Evolutionary conservation across 2,329 filamentous ascomycete species (phyloP), one percentile per base, ranked within the genome.

Genomic region (Davidsoniella virescens): DNA sequence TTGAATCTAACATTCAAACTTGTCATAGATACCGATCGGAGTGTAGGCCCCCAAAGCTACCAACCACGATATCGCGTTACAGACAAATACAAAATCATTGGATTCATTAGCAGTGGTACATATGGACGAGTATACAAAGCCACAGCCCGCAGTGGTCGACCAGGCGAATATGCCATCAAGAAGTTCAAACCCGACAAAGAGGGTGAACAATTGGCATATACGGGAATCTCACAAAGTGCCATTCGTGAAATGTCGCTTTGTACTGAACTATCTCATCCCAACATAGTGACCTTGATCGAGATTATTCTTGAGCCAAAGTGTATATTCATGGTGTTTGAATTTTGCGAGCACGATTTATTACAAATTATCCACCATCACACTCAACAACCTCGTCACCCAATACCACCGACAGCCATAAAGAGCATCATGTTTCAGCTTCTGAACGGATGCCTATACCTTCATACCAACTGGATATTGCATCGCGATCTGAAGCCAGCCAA

Each of bases 121-220:
- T 98, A 98, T 75, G 92, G 92, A 36, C 82, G 92, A 29, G 92
- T 98, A 6, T 98, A 96, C 76, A 98, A 98, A 63, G 92, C 92
- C 16, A 71, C 87, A 41, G 80, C 85, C 58, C 80, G 82, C 56
- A 50, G 49, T 52, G 77, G 80, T 58, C 70, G 80, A 63, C 67
- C 78, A 47, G 84, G 85, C 55, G 87, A 94, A 61, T 95, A 94
- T 62, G 92, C 92, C 58, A 98, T 98, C 70, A 98, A 98, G 64
- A 98, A 98, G 76, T 94, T 95, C 76, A 95, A 95, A 70, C 88
- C 88, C 6, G 92, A 98, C 66, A 98, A 96, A 68, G 92, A 98
- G 67, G 92, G 92, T 52, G 92, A 98, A 64, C 78, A 84, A 59
- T 71, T 95, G 44, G 84, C 93, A 59, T 98, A 98, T 65, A 96